Evolutionary conservation across 306 rosid species (phyloP).

Genomic region (Rubus idaeus): DNA sequence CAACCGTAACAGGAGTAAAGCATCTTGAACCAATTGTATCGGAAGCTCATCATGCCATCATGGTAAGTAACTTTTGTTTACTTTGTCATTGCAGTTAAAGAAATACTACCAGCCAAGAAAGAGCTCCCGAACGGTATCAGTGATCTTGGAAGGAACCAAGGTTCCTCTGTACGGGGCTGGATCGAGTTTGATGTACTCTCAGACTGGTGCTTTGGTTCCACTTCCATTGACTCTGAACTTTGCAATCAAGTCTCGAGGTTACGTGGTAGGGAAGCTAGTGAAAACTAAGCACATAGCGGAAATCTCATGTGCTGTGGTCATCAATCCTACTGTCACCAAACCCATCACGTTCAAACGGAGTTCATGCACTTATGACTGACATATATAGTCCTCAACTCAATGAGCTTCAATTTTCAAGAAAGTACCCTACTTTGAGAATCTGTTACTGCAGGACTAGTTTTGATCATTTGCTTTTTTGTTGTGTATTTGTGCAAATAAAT

Average conservation of each 20-base stretch:
- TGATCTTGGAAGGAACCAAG: conserved; percentile 57
- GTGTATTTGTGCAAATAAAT: conserved; percentile 3
- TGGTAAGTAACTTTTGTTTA: conserved; percentile 13
- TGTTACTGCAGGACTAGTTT: conserved; percentile 2
- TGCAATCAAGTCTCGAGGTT: conserved; percentile 60
- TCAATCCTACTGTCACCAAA: conserved; percentile 58
- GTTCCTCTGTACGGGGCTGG: conserved; percentile 94
- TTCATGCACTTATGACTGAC: conserved; percentile 61
- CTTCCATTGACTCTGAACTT: conserved; percentile 57
- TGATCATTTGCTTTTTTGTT: background rate
- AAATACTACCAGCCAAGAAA: conserved; percentile 86
- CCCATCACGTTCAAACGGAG: conserved; percentile 65
- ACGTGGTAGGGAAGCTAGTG: conserved; percentile 86
- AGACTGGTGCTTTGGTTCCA: conserved; percentile 51
- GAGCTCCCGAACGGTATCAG: conserved; percentile 49
- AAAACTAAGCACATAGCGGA: conserved; percentile 57
- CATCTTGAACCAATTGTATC: background rate
- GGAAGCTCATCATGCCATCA: conserved; percentile 3
- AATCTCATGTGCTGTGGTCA: conserved; percentile 61
- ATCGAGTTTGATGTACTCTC: conserved; percentile 42
- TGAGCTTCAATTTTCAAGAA: background rate
- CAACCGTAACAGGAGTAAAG: background rate
- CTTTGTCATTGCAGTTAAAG: conserved; percentile 55
- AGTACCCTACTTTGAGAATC: background rate
- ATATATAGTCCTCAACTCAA: background rate